Evolutionary conservation across 75 land plant species (phyloP), one percentile per base, ranked within the genome.

Genomic region (Adiantum capillusveneris): DNA sequence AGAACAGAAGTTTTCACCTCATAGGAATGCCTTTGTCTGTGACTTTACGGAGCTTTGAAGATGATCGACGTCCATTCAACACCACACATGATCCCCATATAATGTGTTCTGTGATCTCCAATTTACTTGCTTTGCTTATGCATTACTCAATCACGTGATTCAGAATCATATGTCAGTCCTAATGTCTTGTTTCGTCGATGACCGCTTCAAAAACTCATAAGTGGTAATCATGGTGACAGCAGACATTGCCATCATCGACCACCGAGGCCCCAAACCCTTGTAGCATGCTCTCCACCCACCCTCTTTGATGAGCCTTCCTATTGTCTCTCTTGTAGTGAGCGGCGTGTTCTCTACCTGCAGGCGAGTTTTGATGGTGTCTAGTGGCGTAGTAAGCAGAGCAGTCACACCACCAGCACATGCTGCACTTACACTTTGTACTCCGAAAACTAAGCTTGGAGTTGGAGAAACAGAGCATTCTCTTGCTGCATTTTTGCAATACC

Each of bases 281-380:
- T 92, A 92, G 69, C 94, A 88, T 28, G 94, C 91, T 27, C 31
- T 36, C 86, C 87, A 93, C 0, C 98, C 98, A 11, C 94, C 94
- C 63, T 93, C 98, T 46, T 48, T 76, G 11, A 88, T 60, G 53
- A 93, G 73, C 7, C 62, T 81, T 53, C 65, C 72, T n/a, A 85
- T 53, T 0, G 90, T 88, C 53, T 78, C 78, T 29, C 64, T 68
- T 19, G 88, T 41, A 7, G 89, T 84, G 50, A 21, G 50, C 1
- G 75, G 72, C 19, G 57, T 42, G 34, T 62, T 75, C 41, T 61
- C 79, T 41, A 93, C 98, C 63, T 93, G 98, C 63, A 93, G 44
- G 56, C 98, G 71, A 0, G 98, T 93, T 73, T 93, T 93, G 39
- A 93, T 76, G 18, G 98, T 92, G 52, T 92, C 97, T 21, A 92